Evolutionary conservation across 73 alveolate species (phyloP).

Genomic region (Stentor roeselii): DNA sequence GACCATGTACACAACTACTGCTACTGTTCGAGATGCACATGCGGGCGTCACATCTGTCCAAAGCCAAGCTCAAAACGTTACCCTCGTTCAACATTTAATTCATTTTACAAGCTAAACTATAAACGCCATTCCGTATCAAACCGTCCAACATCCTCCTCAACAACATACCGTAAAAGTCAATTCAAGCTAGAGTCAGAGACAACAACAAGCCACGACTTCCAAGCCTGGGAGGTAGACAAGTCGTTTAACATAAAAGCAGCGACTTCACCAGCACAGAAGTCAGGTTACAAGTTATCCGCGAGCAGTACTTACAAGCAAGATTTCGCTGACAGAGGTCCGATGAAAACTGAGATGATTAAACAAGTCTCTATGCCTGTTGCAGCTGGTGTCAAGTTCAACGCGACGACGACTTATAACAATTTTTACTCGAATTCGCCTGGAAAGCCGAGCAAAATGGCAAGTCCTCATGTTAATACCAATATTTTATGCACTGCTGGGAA

Average conservation of each 20-base stretch:
- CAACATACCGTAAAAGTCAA: background rate
- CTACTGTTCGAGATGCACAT: constrained; percentile 8
- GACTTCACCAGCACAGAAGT: background rate
- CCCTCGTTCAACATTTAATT: constrained; percentile 7
- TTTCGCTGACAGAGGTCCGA: background rate
- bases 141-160: background rate
- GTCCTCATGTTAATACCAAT: background rate
- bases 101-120: background rate
- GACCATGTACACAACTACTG: background rate
- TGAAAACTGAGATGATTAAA: background rate
- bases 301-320: background rate
- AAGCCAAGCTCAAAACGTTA: background rate
- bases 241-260: background rate
- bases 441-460: background rate
- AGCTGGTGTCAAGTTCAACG: background rate
- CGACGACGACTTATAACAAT: background rate
- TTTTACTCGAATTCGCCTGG: background rate
- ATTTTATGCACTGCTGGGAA: background rate
- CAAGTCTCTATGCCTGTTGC: too few relatives aligned
- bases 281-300: background rate
- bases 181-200: constrained; percentile 28
- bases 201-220: constrained; percentile 1
- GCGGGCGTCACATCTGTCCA: constrained; percentile 20
- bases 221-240: background rate
- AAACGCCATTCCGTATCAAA: background rate